phyloP scores from a whole-genome alignment of 495 filamentous ascomycete species.

The Penicilliopsis zonata region DNA sequence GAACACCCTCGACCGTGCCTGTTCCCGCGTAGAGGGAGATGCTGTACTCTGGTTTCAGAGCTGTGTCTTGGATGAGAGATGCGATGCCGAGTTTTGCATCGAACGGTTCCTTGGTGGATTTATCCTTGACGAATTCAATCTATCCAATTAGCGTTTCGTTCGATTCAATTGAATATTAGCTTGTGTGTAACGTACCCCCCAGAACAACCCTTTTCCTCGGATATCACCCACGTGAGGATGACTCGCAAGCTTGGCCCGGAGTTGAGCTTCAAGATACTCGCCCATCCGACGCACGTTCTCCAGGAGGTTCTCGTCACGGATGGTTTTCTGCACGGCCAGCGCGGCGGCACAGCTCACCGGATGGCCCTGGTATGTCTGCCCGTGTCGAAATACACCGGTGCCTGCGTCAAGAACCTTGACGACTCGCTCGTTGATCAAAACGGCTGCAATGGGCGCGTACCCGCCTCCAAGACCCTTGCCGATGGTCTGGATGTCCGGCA shows the following conservation, averaged over 20 bases:
- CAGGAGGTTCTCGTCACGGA: slow-evolving; percentile 33
- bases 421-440: slow-evolving; percentile 42
- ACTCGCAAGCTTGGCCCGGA: slow-evolving; percentile 19
- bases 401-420: slow-evolving; percentile 43
- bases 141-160: slow-evolving; percentile 5
- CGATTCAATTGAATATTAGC: background rate
- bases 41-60: slow-evolving; percentile 35
- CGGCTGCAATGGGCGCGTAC: slow-evolving; percentile 48
- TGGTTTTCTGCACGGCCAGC: slow-evolving; percentile 40
- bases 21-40: slow-evolving; percentile 60
- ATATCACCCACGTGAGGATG: slow-evolving; percentile 43
- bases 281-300: slow-evolving; percentile 38
- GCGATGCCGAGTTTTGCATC: slow-evolving; percentile 18
- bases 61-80: slow-evolving; percentile 40
- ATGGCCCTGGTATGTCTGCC: slow-evolving; percentile 51
- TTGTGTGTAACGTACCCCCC: slow-evolving; percentile 30
- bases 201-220: slow-evolving; percentile 44
- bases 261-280: slow-evolving; percentile 20
- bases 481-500: slow-evolving; percentile 58
- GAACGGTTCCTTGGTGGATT: slow-evolving; percentile 43
- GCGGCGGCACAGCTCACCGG: slow-evolving; percentile 44
- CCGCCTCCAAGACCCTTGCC: slow-evolving; percentile 60
- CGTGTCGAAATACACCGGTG: slow-evolving; percentile 41
- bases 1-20: slow-evolving; percentile 54
- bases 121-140: slow-evolving; percentile 49